Evolutionary conservation across 176 grass and related monocot genomes (phyloP).

Genomic region (Paspalum vaginatum): DNA sequence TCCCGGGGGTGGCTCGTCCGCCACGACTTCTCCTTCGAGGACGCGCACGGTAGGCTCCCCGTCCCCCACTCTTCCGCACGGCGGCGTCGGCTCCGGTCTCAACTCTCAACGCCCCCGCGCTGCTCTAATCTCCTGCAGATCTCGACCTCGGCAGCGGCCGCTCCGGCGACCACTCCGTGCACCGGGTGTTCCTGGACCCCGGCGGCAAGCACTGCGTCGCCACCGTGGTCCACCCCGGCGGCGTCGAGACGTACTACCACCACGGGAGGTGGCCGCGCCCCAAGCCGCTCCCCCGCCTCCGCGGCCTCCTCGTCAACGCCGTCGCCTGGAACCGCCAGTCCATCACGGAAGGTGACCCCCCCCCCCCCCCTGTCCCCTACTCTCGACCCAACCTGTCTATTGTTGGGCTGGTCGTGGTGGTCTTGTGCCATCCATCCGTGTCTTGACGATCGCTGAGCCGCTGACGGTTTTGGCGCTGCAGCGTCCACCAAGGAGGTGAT

Average conservation of each 20-base stretch:
- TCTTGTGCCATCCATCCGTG: too few species aligned
- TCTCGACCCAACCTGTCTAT: neutral
- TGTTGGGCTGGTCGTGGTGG: neutral
- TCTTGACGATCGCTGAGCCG: neutral
- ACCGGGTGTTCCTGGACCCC: conserved; percentile 91
- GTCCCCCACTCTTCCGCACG: neutral
- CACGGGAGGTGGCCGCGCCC: conserved; percentile 88
- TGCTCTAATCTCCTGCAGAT: conserved; percentile 46
- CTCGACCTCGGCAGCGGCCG: conserved; percentile 78
- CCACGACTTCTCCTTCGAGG: conserved; percentile 83
- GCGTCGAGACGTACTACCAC: conserved; percentile 87
- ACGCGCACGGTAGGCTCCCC: conserved; percentile 40
- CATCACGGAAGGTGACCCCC: conserved; percentile 74
- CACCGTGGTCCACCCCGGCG: conserved; percentile 70
- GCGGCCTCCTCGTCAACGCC: conserved; percentile 76
- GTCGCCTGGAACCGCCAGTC: conserved; percentile 90
- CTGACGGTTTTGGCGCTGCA: conserved; percentile 41
- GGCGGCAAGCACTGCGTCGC: conserved; percentile 87
- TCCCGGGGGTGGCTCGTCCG: conserved; percentile 92
- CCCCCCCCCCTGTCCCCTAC: neutral
- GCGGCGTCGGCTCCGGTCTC: neutral
- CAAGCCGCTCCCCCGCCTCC: conserved; percentile 68
- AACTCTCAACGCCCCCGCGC: neutral
- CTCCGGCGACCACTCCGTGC: conserved; percentile 77
- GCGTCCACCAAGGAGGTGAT: conserved; percentile 96